These are phyloP conservation scores for Ascocoryne sarcoides DNA, from an alignment of 2,329 filamentous ascomycete species.

Conservation along the genomic window DNA sequence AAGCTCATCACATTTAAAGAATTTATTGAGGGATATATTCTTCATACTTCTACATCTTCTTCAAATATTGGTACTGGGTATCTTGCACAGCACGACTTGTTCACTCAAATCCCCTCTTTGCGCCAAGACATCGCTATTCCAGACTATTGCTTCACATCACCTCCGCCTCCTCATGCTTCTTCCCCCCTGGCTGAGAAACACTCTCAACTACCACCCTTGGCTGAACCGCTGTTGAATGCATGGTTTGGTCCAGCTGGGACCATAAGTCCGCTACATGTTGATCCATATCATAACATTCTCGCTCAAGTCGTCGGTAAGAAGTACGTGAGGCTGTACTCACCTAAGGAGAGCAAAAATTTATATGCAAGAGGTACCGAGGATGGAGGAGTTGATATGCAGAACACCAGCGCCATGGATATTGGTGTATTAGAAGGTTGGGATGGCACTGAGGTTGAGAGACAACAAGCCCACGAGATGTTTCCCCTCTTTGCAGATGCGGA, in stretches of 20 bases:
- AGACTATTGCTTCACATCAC: slow-evolving; percentile 72
- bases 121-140: slow-evolving; percentile 69
- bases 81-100: slow-evolving; percentile 84
- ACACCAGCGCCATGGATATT: slow-evolving; percentile 76
- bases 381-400: slow-evolving; percentile 77
- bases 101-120: slow-evolving; percentile 71
- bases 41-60: not conserved
- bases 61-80: slow-evolving; percentile 49
- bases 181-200: slow-evolving; percentile 37
- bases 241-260: slow-evolving; percentile 89
- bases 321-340: slow-evolving; percentile 82
- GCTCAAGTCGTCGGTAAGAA: slow-evolving; percentile 84
- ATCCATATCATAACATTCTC: slow-evolving; percentile 88
- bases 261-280: slow-evolving; percentile 87
- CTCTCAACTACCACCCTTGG: slow-evolving; percentile 33
- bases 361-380: slow-evolving; percentile 54
- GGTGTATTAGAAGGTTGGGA: slow-evolving; percentile 59
- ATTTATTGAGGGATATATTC: slow-evolving; percentile 46
- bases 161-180: slow-evolving; percentile 45
- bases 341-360: slow-evolving; percentile 48
- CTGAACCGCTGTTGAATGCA: slow-evolving; percentile 68
- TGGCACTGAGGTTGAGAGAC: slow-evolving; percentile 16
- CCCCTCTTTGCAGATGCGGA: slow-evolving; percentile 14
- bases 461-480: slow-evolving; percentile 16
- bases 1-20: slow-evolving; percentile 64